Percentiles rank a stretch among this genome's conserved stretches.
These are phyloP conservation scores for Lecanicillium sp. DNA, from an alignment of 2,329 filamentous ascomycete species.

Conservation along the genomic window DNA sequence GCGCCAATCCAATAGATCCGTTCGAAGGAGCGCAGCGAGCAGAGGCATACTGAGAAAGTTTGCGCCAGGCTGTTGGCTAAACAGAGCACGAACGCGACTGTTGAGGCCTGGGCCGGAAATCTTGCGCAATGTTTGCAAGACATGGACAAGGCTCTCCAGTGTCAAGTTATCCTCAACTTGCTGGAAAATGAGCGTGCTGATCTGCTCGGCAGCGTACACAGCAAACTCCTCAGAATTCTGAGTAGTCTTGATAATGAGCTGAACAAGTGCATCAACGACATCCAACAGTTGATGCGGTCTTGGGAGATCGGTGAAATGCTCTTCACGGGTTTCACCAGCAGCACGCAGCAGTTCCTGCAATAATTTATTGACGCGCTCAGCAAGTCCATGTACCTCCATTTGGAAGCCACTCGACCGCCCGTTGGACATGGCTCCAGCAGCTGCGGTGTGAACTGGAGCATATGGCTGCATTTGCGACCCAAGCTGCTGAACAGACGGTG, in stretches of 20 bases:
- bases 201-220: slow-evolving; percentile 50
- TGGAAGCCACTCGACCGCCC: slow-evolving; percentile 40
- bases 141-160: slow-evolving; percentile 53
- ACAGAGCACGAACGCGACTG: slow-evolving; percentile 45
- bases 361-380: slow-evolving; percentile 49
- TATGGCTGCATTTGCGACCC: slow-evolving; percentile 47
- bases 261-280: slow-evolving; percentile 51
- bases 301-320: slow-evolving; percentile 52
- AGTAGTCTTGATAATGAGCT: slow-evolving; percentile 54
- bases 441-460: slow-evolving; percentile 39
- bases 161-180: slow-evolving; percentile 46
- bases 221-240: slow-evolving; percentile 54
- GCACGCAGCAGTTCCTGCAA: slow-evolving; percentile 48
- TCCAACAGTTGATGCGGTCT: slow-evolving; percentile 53
- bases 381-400: slow-evolving; percentile 43
- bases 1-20: slow-evolving; percentile 54
- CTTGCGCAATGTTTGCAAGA: slow-evolving; percentile 51
- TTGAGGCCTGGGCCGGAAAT: slow-evolving; percentile 47
- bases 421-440: slow-evolving; percentile 31
- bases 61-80: slow-evolving; percentile 47
- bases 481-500: slow-evolving; percentile 46
- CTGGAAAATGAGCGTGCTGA: slow-evolving; percentile 48
- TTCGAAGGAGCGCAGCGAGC: slow-evolving; percentile 47
- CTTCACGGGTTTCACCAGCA: slow-evolving; percentile 44
- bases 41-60: slow-evolving; percentile 50